Evolutionary conservation across 345 rosid genomes (phyloP).

Genomic region (Ceriops zippeliana): DNA sequence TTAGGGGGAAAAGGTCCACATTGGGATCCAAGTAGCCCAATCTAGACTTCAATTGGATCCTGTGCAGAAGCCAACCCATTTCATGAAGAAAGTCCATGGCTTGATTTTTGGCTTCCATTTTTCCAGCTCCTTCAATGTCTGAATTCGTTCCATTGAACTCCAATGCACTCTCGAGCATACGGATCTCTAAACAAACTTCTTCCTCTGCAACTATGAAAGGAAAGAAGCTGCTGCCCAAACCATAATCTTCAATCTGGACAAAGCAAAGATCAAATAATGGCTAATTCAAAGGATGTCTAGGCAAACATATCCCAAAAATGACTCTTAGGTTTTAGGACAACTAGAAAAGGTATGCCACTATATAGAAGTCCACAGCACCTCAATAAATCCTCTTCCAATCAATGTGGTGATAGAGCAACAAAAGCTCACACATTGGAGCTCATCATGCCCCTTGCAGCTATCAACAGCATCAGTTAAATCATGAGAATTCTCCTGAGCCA

Average conservation of each 20-base stretch:
- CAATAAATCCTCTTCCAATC: constrained; percentile 88
- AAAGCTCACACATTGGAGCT: constrained; percentile 54
- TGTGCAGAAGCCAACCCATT: constrained; percentile 95
- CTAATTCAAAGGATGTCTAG: not conserved
- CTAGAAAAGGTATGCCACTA: constrained; percentile 1
- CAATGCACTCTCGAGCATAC: constrained; percentile 64
- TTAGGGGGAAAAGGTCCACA: constrained; percentile 54
- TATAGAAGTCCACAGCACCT: constrained; percentile 47
- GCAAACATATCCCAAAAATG: not conserved
- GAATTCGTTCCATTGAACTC: constrained; percentile 56
- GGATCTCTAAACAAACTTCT: constrained; percentile 82
- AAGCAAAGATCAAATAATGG: constrained; percentile 16
- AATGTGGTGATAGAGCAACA: constrained; percentile 61
- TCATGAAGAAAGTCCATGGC: constrained; percentile 94
- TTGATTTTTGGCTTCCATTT: constrained; percentile 50
- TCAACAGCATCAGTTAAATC: constrained; percentile 47
- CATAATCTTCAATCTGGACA: constrained; percentile 86
- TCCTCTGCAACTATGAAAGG: constrained; percentile 91
- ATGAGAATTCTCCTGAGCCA: constrained; percentile 53
- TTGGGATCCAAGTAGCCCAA: constrained; percentile 62
- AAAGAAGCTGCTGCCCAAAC: constrained; percentile 80
- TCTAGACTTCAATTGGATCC: constrained; percentile 61
- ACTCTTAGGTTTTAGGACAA: not conserved
- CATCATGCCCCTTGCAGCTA: constrained; percentile 44
- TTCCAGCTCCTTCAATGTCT: constrained; percentile 27